Evolutionary conservation across 148 eudicot genomes (phyloP), one percentile per base, ranked within the genome.

Genomic region (Talinum fruticosum): DNA sequence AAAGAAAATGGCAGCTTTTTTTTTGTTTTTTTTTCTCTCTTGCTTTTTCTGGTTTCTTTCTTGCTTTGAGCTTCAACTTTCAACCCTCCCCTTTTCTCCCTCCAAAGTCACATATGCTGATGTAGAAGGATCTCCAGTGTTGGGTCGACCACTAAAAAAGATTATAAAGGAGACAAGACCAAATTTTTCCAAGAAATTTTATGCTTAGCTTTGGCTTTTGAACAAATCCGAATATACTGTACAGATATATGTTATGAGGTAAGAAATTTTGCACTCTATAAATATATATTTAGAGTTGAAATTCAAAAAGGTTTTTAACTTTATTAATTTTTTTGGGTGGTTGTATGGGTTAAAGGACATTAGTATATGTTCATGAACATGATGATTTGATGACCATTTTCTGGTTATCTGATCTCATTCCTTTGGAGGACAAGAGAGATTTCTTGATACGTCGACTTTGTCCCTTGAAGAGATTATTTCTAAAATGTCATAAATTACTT

Each of bases 321-420:
- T 10, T 49, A 10, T 49, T 16, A 10, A 10, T 16, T 62, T 33
- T 10, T 24, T 23, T 23, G 19, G 53, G 34, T 30, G 36, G 33
- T 12, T 14, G 75, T 23, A 71, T 81, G 83, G 83, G 83, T 53
- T 72, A 76, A 72, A 81, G 83, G 71, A 69, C 29, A 78, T 30
- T 24, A 3, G 28, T 49, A 49, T 3, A 75, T 76, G 72, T 54
- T 44, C n/a, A n/a, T n/a, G n/a, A n/a, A n/a, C n/a, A n/a, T n/a
- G n/a, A n/a, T n/a, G n/a, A n/a, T n/a, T n/a, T n/a, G n/a, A n/a
- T n/a, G n/a, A n/a, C n/a, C n/a, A n/a, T n/a, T n/a, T n/a, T n/a
- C n/a, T n/a, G n/a, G n/a, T n/a, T n/a, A n/a, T n/a, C n/a, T n/a
- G n/a, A n/a, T 53, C 79, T 44, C 59, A 37, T 51, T 66, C 79